Percentiles rank a stretch among this genome's conserved stretches.
Conservation (phyloP, 305 asterid species). For the Withania somnifera region DNA sequence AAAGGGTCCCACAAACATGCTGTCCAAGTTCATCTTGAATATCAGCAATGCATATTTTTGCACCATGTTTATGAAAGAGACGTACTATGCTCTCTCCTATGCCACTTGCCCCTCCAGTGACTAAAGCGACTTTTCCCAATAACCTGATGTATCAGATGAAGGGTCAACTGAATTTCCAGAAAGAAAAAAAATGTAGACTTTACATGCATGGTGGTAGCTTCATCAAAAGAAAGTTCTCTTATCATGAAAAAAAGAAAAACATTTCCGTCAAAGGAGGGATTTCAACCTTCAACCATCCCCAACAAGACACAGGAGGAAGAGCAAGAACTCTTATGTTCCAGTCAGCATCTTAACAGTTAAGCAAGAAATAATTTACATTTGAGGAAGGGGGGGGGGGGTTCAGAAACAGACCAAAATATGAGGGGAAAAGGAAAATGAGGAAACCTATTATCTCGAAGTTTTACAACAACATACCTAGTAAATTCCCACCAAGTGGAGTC, state of each 20-base stretch:
- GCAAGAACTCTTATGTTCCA: neutral
- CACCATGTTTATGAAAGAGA: slow-evolving; percentile 65
- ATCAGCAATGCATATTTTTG: slow-evolving; percentile 72
- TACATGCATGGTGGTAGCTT: neutral
- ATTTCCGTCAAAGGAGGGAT: neutral
- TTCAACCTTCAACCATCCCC: neutral
- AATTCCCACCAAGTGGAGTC: no score
- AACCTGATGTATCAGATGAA: slow-evolving; percentile 28
- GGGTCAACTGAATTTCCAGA: neutral
- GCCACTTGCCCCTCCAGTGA: slow-evolving; percentile 90
- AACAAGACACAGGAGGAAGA: neutral
- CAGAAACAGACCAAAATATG: neutral
- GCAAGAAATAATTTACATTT: neutral
- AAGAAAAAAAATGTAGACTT: neutral
- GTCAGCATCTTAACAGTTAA: neutral
- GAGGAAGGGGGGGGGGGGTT: neutral
- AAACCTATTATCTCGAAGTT: neutral
- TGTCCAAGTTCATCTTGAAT: slow-evolving; percentile 48
- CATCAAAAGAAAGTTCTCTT: neutral
- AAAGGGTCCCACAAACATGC: slow-evolving; percentile 32
- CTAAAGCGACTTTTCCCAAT: slow-evolving; percentile 71
- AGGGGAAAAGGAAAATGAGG: neutral
- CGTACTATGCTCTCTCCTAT: slow-evolving; percentile 85
- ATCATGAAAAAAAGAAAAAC: neutral
- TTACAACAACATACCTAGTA: no score